Conservation (phyloP, 768 basidiomycete species). For the Saitozyma sp. region DNA sequence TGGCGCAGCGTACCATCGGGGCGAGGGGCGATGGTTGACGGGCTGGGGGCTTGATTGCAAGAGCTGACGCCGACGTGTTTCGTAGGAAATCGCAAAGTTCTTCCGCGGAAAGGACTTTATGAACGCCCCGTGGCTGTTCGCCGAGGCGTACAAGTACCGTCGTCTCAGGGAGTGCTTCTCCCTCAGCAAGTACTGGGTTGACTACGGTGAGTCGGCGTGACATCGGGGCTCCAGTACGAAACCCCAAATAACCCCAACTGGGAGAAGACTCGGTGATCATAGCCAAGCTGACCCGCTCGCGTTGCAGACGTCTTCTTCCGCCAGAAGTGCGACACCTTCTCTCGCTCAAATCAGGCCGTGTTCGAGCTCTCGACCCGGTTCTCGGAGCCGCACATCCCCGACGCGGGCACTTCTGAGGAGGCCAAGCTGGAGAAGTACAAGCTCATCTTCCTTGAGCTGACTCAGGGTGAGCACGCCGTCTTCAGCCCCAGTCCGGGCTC, state of each 20-base stretch:
- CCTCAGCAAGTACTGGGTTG: conserved; percentile 80
- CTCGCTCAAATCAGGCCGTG: conserved; percentile 84
- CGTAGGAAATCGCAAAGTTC: conserved; percentile 78
- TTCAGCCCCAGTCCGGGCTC: not conserved
- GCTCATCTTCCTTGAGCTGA: conserved; percentile 83
- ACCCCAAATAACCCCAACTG: not conserved
- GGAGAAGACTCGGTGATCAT: not conserved
- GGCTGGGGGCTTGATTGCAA: not conserved
- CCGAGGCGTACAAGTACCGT: conserved; percentile 67
- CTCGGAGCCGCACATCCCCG: conserved; percentile 73
- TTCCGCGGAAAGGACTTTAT: conserved; percentile 76
- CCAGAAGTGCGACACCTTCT: conserved; percentile 95
- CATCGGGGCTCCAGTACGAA: not conserved
- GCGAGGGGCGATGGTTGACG: not conserved
- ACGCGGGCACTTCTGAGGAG: conserved; percentile 57
- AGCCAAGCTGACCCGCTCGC: not conserved
- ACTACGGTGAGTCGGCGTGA: conserved; percentile 60
- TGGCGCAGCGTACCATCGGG: not conserved
- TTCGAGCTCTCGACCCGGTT: conserved; percentile 92
- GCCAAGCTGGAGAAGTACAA: conserved; percentile 62
- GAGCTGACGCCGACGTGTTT: not conserved
- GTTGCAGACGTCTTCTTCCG: conserved; percentile 77
- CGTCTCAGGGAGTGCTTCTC: conserved; percentile 87
- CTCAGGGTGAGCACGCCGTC: conserved; percentile 65
- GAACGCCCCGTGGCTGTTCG: conserved; percentile 96